A percentile compares a stretch with the other conserved stretches of the same genome.
phyloP scores from a whole-genome alignment of 306 rosid genomes.

The Nissolia schottii region DNA sequence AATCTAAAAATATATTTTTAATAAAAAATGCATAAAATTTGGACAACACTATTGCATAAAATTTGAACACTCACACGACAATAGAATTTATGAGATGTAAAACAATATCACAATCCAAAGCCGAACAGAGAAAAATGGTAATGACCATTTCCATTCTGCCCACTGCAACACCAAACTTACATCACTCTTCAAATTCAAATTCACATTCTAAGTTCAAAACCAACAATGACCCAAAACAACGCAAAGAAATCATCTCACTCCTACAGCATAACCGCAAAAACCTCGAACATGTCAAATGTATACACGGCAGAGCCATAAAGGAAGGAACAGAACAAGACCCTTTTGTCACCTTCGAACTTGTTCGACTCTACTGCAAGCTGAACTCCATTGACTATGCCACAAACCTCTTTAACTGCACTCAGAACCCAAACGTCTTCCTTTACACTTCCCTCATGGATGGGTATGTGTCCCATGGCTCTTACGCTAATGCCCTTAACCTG shows the following conservation, averaged over 20 bases:
- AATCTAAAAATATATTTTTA: too few species aligned
- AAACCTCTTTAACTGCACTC: conserved; percentile 25
- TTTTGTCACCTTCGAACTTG: conserved; percentile 37
- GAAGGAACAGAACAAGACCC: conserved; percentile 33
- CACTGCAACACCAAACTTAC: neutral
- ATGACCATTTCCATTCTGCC: conserved; percentile 10
- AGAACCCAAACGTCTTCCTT: conserved; percentile 41
- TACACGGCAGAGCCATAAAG: conserved; percentile 33
- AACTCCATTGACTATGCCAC: conserved; percentile 32
- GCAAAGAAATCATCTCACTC: conserved; percentile 20
- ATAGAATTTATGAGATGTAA: too few species aligned
- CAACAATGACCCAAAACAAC: neutral
- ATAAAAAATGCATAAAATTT: too few species aligned
- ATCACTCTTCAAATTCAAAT: neutral
- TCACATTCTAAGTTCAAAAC: conserved; percentile 3
- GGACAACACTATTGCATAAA: too few species aligned
- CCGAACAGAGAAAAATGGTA: neutral
- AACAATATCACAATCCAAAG: neutral
- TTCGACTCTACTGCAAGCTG: conserved; percentile 30
- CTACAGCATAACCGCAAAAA: conserved; percentile 21
- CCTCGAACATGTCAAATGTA: conserved; percentile 15
- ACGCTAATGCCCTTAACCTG: conserved; percentile 26
- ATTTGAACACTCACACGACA: too few species aligned
- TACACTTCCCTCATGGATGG: conserved; percentile 46
- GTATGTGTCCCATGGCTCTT: conserved; percentile 26